Evolutionary conservation across 257 asterid species (phyloP), one percentile per base, ranked within the genome.

Genomic region (Solanum chilense): DNA sequence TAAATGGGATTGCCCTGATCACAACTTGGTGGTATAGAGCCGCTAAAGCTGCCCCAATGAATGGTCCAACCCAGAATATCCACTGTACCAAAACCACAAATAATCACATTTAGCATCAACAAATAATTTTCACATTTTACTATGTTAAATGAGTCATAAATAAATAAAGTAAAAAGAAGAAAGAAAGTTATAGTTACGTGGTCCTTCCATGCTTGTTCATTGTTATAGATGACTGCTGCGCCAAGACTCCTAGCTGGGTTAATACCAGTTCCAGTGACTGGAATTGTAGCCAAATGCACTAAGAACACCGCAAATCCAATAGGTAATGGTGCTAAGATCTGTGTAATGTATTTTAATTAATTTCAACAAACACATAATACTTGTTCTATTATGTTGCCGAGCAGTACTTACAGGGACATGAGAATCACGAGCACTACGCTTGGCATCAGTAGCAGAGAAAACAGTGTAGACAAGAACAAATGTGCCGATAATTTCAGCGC

Each of bases 1-100:
- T 90, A 88, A 90, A 90, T n/a, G 92, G 92, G 39, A 88, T 90
- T 82, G 92, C 92, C n/a, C 91, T 88, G 85, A 90, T 90, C 20
- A 90, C 88, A 6, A 90, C 90, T 78, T 84, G 88, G 75, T 90
- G 92, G 88, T 90, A 90, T 5, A 88, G 73, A 23, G 92, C 92
- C 15, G 92, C 92, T 6, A 90, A 90, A 23, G 92, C 91, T 9
- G 92, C 92, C 21, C 92, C 92, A 5, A 64, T 25, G 68, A 90
- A 88, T 33, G 92, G 92, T 81, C 92, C 90, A 80, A 88, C 92
- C 92, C 91, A 90, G 89, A 90, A 90, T 58, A 90, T 85, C 92
- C 92, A 90, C 91, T 88, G 90, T 88, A 83, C 25, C 37, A 83
- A 56, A 56, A 25, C 29, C 74, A 86, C 47, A 73, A 37, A 35